Evolutionary conservation across 2,329 filamentous ascomycete species (phyloP).

Genomic region (Aspergillus tubingensis): DNA sequence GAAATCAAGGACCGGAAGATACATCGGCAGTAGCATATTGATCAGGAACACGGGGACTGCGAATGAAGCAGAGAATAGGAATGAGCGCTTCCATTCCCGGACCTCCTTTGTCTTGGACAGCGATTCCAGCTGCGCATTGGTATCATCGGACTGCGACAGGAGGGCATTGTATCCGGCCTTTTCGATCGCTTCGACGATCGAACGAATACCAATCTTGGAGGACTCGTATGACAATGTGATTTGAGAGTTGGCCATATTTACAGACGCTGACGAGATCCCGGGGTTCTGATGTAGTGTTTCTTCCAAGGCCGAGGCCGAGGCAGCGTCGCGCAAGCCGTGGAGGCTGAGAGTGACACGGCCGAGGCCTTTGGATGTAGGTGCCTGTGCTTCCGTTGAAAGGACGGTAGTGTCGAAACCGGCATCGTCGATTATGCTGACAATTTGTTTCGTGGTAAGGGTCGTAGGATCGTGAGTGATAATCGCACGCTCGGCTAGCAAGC

Average conservation of each 20-base stretch:
- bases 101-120: constrained; percentile 96
- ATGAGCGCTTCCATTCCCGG: constrained; percentile 83
- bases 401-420: constrained; percentile 83
- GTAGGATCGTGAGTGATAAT: constrained; percentile 79
- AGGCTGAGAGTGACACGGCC: constrained; percentile 77
- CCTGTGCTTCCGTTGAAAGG: constrained; percentile 71
- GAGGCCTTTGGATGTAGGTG: constrained; percentile 55
- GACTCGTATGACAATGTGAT: constrained; percentile 74
- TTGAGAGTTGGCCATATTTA: constrained; percentile 73
- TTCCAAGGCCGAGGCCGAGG: constrained; percentile 72
- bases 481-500: constrained; percentile 86
- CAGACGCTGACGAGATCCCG: constrained; percentile 72
- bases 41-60: constrained; percentile 88
- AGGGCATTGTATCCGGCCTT: constrained; percentile 83
- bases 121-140: constrained; percentile 93
- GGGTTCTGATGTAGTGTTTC: constrained; percentile 63
- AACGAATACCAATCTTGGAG: constrained; percentile 72
- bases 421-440: constrained; percentile 83
- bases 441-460: constrained; percentile 70
- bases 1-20: constrained; percentile 72
- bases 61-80: constrained; percentile 75
- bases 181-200: constrained; percentile 80
- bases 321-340: constrained; percentile 74
- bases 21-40: constrained; percentile 94
- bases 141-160: constrained; percentile 88